Evolutionary conservation across 352 stramenopile genomes (phyloP).

Genomic region (Pythium myriotylum): DNA sequence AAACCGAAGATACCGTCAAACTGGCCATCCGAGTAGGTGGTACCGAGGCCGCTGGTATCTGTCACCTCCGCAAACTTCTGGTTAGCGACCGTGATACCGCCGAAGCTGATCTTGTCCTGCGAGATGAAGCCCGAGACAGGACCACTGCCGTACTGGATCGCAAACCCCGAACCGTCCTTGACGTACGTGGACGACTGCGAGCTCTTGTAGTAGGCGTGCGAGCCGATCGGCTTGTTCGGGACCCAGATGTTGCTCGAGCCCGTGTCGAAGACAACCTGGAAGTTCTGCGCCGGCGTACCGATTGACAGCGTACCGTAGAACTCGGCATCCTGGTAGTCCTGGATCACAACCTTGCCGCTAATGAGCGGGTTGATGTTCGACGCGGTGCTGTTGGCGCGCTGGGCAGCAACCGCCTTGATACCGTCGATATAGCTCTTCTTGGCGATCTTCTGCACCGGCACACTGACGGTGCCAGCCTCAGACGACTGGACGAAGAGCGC

Average conservation of each 20-base stretch:
- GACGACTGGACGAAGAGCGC: too few relatives aligned
- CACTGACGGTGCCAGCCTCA: too few relatives aligned
- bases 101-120: constrained; percentile 83
- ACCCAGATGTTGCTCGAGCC: constrained; percentile 97
- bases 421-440: too few relatives aligned
- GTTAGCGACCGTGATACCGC: constrained; percentile 57
- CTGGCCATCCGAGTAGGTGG: constrained; percentile 93
- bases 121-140: constrained; percentile 92
- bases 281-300: constrained; percentile 91
- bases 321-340: constrained; percentile 92
- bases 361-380: too few relatives aligned
- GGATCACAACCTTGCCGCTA: constrained; percentile 57
- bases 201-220: constrained; percentile 88
- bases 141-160: constrained; percentile 95
- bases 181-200: constrained; percentile 84
- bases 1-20: constrained; percentile 98
- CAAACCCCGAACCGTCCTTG: constrained; percentile 90
- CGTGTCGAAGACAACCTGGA: constrained; percentile 97
- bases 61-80: constrained; percentile 96
- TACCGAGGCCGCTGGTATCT: constrained; percentile 93
- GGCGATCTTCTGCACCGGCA: too few relatives aligned
- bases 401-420: too few relatives aligned
- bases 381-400: too few relatives aligned
- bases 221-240: constrained; percentile 65
- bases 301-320: constrained; percentile 93